Base-by-base conservation (phyloP, 768 basidiomycete genomes). In the Auricularia sp. region DNA sequence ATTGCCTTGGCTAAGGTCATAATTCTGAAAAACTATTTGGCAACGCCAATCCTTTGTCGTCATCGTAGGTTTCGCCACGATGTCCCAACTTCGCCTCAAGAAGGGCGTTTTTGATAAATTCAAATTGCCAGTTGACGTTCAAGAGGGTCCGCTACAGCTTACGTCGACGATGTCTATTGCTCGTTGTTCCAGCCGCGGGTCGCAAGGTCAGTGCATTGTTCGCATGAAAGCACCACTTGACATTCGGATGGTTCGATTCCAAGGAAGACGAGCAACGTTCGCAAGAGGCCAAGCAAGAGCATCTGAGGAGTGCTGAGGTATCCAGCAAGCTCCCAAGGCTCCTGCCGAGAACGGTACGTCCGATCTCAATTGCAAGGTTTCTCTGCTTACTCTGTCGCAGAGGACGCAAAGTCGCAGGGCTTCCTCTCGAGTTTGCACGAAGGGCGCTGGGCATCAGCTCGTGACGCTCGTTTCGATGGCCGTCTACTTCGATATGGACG, bases 31-130 rank as follows among this genome's bases (percentile, higher is more conserved):
- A 68, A 67, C 61, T 7, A 16, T 39, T 6, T 13, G 13, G 13
- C 7, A 13, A 39, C 2, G 37, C 37, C 13, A 13, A 39, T 39
- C 7, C 37, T 7, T 39, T 13, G 37, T 39, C 37, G 13, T 39
- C 37, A 13, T 6, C 13, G 7, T 13, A 39, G 37, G 37, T 39
- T 6, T 39, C 37, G 37, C 37, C 7, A 39, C 37, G 7, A 39
- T 39, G 37, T 39, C 37, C 7, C 37, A 39, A 13, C 37, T 99
- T 61, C 88, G 87, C 63, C 82, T 99, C 69, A 98, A 96, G 79
- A 94, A 88, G 76, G 90, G 91, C 54, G 94, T 91, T 0, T 79
- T 99, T 61, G 97, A 98, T 76, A 94, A 96, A 74, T 97, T 98
- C 74, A 83, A 93, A 65, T 80, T 99, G 24, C 97, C 97, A 0